Evolutionary conservation across 2,329 filamentous ascomycete species (phyloP), one percentile per base, ranked within the genome.

Genomic region (Xylaria hypoxylon): DNA sequence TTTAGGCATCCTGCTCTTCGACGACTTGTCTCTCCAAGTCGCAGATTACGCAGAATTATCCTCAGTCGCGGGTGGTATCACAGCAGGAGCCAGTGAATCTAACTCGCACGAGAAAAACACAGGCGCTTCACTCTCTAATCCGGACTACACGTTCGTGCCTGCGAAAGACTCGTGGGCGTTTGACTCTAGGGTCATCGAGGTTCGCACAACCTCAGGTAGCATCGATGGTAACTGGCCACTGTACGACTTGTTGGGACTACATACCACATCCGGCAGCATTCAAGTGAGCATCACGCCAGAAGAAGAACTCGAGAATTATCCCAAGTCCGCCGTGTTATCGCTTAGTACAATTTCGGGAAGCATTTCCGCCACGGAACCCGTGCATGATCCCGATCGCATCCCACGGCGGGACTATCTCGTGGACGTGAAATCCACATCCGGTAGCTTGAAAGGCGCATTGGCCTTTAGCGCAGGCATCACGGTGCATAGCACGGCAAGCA

Each of bases 141-240:
- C 70, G 2, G 67, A 73, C 8, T 71, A 75, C 56, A 68, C 70
- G 15, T 75, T 74, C 60, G 26, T 72, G 13, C 73, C 74, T 3
- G 72, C 77, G 0, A 76, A 74, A 2, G 59, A 72, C 8, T 76
- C 80, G 0, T 86, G 83, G 73, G 68, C 70, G 6, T 75, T 87
- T 51, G 74, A 80, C 61, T 81, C 82, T 0, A 79, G 82, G 35
- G 71, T 79, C 56, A 80, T 84, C 62, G 72, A 77, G 31, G 77
- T 84, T 15, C 69, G 73, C 28, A 83, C 84, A 19, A 79, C 80
- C 2, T 80, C 83, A 1, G 83, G 83, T 7, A 56, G 74, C 15
- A 80, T 88, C 67, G 65, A 66, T 15, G 86, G 86, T 33, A 80
- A 79, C 73, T 87, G 83, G 78, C 83, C 85, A 0, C 77, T 87